Evolutionary conservation across 2,329 filamentous ascomycete species (phyloP).

Genomic region (Talaromyces atroroseus): DNA sequence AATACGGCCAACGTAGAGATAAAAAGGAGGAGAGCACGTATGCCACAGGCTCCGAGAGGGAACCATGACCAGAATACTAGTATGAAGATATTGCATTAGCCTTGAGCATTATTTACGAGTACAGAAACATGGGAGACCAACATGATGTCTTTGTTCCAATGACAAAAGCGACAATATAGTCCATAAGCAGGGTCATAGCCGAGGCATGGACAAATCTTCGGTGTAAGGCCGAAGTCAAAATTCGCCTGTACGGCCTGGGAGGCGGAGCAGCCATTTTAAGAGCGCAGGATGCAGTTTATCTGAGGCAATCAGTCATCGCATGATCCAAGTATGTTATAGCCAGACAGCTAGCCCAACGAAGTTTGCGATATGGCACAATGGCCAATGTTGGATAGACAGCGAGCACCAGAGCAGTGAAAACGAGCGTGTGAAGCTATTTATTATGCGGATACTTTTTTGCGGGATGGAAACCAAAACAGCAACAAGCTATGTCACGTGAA

Average conservation of each 20-base stretch:
- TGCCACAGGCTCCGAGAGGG: slow-evolving; percentile 67
- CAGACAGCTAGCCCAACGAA: background rate
- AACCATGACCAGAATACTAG: slow-evolving; percentile 82
- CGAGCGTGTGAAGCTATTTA: slow-evolving; percentile 11
- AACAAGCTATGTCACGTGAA: slow-evolving; percentile 14
- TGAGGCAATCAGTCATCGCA: slow-evolving; percentile 6
- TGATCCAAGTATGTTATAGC: background rate
- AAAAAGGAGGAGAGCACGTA: slow-evolving; percentile 72
- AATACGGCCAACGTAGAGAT: slow-evolving; percentile 70
- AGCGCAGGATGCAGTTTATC: slow-evolving; percentile 4
- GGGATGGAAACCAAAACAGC: slow-evolving; percentile 15
- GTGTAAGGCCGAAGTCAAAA: slow-evolving; percentile 82
- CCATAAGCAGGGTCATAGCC: slow-evolving; percentile 61
- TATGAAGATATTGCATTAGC: background rate
- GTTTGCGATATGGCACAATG: background rate
- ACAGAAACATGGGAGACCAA: slow-evolving; percentile 39
- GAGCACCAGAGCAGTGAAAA: background rate
- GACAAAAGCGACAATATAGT: slow-evolving; percentile 66
- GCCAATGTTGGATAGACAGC: background rate
- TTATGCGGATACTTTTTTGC: slow-evolving; percentile 12
- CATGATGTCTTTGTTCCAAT: slow-evolving; percentile 66
- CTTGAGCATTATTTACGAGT: background rate
- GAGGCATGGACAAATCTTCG: slow-evolving; percentile 77
- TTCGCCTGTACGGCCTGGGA: slow-evolving; percentile 68
- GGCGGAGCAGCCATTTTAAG: slow-evolving; percentile 32